These are phyloP conservation scores for Phytophthora aleatoria DNA, from an alignment of 352 stramenopile genomes.

Conservation along the genomic window DNA sequence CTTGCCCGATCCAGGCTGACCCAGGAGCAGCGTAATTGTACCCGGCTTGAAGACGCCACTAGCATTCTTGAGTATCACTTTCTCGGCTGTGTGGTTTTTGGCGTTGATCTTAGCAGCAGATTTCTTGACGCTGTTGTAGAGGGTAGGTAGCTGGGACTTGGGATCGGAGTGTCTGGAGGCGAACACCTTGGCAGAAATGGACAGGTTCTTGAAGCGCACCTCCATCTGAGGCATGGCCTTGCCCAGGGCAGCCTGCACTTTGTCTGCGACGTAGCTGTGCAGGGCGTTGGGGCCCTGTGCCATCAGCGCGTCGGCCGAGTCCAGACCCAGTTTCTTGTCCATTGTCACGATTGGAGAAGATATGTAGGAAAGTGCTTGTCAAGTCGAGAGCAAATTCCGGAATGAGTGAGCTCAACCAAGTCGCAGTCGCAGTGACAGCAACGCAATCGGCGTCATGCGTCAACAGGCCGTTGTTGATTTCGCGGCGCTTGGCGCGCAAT, in stretches of 20 bases:
- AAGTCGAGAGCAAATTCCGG: constrained; percentile 21
- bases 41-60: constrained; percentile 46
- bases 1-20: constrained; percentile 27
- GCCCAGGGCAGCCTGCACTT: constrained; percentile 24
- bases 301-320: constrained; percentile 31
- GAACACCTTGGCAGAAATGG: constrained; percentile 32
- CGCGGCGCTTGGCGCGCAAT: constrained; percentile 24
- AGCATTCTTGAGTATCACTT: constrained; percentile 50
- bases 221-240: constrained; percentile 35
- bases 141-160: constrained; percentile 42
- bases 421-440: background rate
- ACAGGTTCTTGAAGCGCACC: constrained; percentile 34
- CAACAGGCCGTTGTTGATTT: constrained; percentile 22
- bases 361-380: constrained; percentile 22
- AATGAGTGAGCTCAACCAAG: constrained; percentile 23
- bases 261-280: constrained; percentile 28
- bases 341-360: constrained; percentile 2
- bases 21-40: constrained; percentile 26
- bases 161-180: constrained; percentile 13
- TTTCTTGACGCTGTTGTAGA: constrained; percentile 47
- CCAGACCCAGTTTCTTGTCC: constrained; percentile 22
- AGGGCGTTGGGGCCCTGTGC: constrained; percentile 30
- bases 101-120: constrained; percentile 27
- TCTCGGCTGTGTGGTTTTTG: constrained; percentile 40
- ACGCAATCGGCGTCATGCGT: constrained; percentile 15